Base-by-base conservation (phyloP, 345 rosid species). In the Corchorus capsularis region DNA sequence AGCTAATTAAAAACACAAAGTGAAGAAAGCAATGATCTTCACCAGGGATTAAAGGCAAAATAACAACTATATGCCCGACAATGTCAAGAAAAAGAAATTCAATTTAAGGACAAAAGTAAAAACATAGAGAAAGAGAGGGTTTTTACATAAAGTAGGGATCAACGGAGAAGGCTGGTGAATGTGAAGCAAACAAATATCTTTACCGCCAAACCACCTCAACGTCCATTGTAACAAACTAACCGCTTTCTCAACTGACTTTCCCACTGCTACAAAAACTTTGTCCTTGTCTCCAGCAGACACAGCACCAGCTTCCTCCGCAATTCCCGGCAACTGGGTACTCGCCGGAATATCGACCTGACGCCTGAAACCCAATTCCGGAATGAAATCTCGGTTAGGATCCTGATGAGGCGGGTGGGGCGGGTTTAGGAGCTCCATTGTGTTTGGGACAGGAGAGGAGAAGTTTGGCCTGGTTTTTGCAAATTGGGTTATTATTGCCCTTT, bases 131-230 rank as follows among this genome's bases (percentile, higher is more conserved):
- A 16, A 57, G 50, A 82, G 20, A 78, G 74, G 43, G 46, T 39
- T 9, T 57, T 78, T 86, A 91, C 91, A 68, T 41, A 86, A 87
- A 75, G 90, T 86, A n/a, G 94, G 94, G 64, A 90, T 90, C 22
- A 83, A 3, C n/a, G 87, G 82, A 67, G 93, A 89, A 15, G 91
- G 92, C 49, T 74, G 85, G 72, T 92, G 88, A 80, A 90, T 88
- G 78, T 88, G 89, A 78, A 92, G 86, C 50, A 92, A 34, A 71
- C 90, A 88, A 74, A 92, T 71, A 75, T 87, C 83, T 57, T 54
- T 68, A 47, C 82, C 80, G 19, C 78, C 50, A 78, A 87, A 90
- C 22, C 73, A 73, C 71, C 69, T 47, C 75, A 83, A 73, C 43
- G 78, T 75, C 94, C 94, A 92, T 34, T 46, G 84, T 68, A 92